Conservation (phyloP, 1,139 yeast species). For the Pichia sp. region DNA sequence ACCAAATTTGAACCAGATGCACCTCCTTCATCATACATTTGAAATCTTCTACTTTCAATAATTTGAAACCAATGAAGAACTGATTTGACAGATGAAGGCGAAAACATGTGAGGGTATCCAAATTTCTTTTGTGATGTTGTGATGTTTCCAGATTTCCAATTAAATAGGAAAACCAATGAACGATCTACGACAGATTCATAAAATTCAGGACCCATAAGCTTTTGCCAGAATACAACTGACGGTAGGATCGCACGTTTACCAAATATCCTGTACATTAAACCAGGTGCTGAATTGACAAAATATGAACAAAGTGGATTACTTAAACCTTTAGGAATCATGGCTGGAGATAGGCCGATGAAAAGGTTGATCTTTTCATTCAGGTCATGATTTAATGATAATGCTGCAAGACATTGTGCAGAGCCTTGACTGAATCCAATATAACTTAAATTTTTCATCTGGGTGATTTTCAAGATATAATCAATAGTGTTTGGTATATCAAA, state of each 20-base stretch:
- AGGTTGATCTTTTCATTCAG: slow-evolving; percentile 32
- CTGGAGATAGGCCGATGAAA: slow-evolving; percentile 42
- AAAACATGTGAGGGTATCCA: slow-evolving; percentile 44
- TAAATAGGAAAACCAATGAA: slow-evolving; percentile 35
- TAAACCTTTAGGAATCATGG: slow-evolving; percentile 38
- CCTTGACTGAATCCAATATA: slow-evolving; percentile 45
- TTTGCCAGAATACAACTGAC: slow-evolving; percentile 42
- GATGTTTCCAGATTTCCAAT: slow-evolving; percentile 38
- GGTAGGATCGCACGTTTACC: slow-evolving; percentile 41
- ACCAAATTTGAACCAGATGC: slow-evolving; percentile 31
- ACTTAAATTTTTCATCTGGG: slow-evolving; percentile 32
- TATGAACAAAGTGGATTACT: slow-evolving; percentile 36
- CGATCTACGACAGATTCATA: slow-evolving; percentile 37
- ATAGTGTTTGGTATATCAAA: slow-evolving; percentile 75
- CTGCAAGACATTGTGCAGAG: slow-evolving; percentile 41
- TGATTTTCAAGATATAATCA: slow-evolving; percentile 47
- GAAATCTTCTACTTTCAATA: slow-evolving; percentile 37
- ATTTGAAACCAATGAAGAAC: slow-evolving; percentile 46
- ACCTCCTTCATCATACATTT: slow-evolving; percentile 44
- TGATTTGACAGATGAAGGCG: slow-evolving; percentile 41
- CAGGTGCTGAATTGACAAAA: slow-evolving; percentile 35
- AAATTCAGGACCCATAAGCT: slow-evolving; percentile 32
- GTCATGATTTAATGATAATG: slow-evolving; percentile 35
- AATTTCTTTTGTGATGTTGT: slow-evolving; percentile 33
- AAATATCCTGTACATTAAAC: slow-evolving; percentile 35